Conservation (phyloP, 78 protist genomes). For the Isochrysis galbana region DNA sequence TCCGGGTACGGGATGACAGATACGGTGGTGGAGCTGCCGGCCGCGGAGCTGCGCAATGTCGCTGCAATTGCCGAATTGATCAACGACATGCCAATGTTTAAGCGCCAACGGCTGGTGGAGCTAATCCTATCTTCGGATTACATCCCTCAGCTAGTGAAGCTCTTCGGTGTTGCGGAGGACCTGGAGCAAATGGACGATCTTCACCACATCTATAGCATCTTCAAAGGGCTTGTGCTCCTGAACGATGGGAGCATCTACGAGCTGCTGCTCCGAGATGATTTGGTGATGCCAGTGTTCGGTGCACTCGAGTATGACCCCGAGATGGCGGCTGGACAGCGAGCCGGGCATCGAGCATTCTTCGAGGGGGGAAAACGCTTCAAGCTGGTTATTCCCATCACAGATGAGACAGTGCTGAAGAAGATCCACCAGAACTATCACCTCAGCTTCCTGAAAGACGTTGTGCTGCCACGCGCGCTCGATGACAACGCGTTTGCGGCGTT, state of each 20-base stretch:
- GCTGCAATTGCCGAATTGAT: background rate
- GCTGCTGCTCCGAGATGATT: slow-evolving; percentile 62
- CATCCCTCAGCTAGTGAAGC: slow-evolving; percentile 44
- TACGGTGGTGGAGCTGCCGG: background rate
- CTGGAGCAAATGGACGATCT: slow-evolving; percentile 28
- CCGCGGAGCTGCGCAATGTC: slow-evolving; percentile 19
- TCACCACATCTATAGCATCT: slow-evolving; percentile 39
- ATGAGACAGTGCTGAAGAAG: slow-evolving; percentile 4
- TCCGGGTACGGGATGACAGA: background rate
- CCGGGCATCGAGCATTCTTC: slow-evolving; percentile 69
- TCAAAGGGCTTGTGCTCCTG: slow-evolving; percentile 46
- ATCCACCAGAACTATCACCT: slow-evolving; percentile 85
- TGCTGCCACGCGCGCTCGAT: slow-evolving; percentile 81
- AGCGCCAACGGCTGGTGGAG: background rate
- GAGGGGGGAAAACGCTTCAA: slow-evolving; percentile 48
- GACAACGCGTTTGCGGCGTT: slow-evolving; percentile 75
- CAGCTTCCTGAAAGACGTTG: slow-evolving; percentile 80
- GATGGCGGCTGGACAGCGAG: slow-evolving; percentile 24
- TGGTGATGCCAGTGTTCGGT: slow-evolving; percentile 65
- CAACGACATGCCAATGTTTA: background rate
- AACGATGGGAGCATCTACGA: slow-evolving; percentile 65
- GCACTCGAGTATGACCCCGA: slow-evolving; percentile 87
- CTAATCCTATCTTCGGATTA: slow-evolving; percentile 46
- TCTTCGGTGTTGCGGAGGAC: slow-evolving; percentile 63
- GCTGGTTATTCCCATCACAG: slow-evolving; percentile 54